Evolutionary conservation across 306 rosid genomes (phyloP), one percentile per base, ranked within the genome.

Genomic region (Biancaea sappan): DNA sequence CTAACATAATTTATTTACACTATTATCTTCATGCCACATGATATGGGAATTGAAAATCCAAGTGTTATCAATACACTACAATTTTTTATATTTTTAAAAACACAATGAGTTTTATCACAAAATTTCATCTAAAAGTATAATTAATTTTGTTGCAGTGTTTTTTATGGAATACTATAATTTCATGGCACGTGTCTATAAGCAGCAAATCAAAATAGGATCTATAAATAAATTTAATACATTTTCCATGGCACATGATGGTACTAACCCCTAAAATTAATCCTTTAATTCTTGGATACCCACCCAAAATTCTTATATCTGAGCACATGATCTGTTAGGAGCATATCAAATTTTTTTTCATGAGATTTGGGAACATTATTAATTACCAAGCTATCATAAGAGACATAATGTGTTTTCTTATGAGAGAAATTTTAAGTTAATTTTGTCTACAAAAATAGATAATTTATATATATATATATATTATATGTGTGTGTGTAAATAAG

Each of bases 141-240:
- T n/a, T n/a, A n/a, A n/a, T n/a, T n/a, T n/a, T n/a, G n/a, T n/a
- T n/a, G n/a, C n/a, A n/a, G n/a, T n/a, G n/a, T n/a, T n/a, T n/a
- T n/a, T n/a, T n/a, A n/a, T n/a, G n/a, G n/a, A n/a, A 34, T 34
- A 34, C 5, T 21, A 3, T 12, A 3, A n/a, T 16, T 60, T n/a
- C 44, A 32, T 35, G 67, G 46, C 67, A 61, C 67, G 35, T 61
- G 28, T 61, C 18, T 61, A 35, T 35, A 35, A 34, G 67, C 14
- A 61, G 67, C 46, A 19, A 35, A 61, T 61, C 67, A 46, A 61
- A 34, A 61, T 61, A 18, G 28, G 67, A 61, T 61, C 67, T 61
- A 14, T 61, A 61, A 61, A 60, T 58, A 8, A 43, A 43, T 29
- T 59, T n/a, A 59, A 59, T 8, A 25, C 9, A 7, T 11, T 35